phyloP scores from a whole-genome alignment of 106 monocot genomes.

The Iris macrosiphon region DNA sequence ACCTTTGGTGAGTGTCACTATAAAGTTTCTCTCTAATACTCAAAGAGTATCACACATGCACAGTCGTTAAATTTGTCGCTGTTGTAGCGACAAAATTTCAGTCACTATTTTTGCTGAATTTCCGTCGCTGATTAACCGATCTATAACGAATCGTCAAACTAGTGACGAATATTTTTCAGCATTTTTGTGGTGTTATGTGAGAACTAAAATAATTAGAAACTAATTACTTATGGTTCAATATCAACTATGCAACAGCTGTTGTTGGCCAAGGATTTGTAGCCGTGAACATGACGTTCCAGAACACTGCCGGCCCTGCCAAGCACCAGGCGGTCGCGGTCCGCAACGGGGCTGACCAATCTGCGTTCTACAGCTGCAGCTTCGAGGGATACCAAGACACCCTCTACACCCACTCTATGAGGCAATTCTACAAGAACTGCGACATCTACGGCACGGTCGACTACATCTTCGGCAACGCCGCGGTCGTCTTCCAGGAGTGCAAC shows the following conservation, averaged over 20 bases:
- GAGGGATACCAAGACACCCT: constrained; percentile 84
- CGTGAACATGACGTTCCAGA: constrained; percentile 57
- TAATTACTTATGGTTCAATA: no score
- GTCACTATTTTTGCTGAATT: no score
- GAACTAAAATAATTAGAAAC: no score
- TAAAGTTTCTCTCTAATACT: no score
- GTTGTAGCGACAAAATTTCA: no score
- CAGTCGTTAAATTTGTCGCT: no score
- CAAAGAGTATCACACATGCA: no score
- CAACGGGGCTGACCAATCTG: constrained; percentile 65
- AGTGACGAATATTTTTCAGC: no score
- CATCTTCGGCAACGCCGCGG: constrained; percentile 90
- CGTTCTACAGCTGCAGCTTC: constrained; percentile 76
- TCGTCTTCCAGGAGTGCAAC: constrained; percentile 78
- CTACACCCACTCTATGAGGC: constrained; percentile 71
- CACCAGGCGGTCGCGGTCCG: constrained; percentile 76
- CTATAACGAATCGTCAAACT: no score
- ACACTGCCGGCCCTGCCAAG: constrained; percentile 71
- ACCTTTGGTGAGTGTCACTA: constrained; percentile 32
- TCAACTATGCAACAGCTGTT: no score
- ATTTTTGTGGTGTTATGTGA: no score
- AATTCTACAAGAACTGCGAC: constrained; percentile 76
- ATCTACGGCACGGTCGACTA: constrained; percentile 84
- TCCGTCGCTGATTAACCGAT: no score
- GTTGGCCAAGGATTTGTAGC: constrained; percentile 73